phyloP scores from a whole-genome alignment of 106 monocot species.

The Allium fistulosum region DNA sequence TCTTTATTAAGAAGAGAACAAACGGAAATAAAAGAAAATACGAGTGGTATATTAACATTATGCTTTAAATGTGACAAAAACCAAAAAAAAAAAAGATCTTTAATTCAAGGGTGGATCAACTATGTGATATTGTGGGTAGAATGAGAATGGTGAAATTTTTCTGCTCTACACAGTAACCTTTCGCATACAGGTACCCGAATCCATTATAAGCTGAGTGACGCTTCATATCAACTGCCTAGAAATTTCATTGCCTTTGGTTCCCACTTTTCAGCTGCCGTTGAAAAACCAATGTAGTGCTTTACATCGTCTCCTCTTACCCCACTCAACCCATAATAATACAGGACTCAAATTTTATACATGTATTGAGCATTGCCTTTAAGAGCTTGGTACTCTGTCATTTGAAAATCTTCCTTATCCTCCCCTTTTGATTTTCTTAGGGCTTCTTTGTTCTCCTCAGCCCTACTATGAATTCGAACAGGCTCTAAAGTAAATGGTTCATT shows the following conservation, averaged over 20 bases:
- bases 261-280: constrained; percentile 76
- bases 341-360: constrained; percentile 67
- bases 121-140: not conserved
- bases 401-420: constrained; percentile 88
- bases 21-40: no score
- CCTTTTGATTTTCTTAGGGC: constrained; percentile 71
- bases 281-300: constrained; percentile 68
- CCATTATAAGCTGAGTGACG: constrained; percentile 91
- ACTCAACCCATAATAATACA: constrained; percentile 88
- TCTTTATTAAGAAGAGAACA: no score
- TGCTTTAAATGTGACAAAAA: no score
- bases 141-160: constrained; percentile 44
- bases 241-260: constrained; percentile 74
- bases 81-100: no score
- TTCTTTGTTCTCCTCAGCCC: constrained; percentile 87
- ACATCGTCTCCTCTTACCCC: constrained; percentile 62
- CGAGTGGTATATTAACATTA: no score
- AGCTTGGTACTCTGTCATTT: constrained; percentile 88
- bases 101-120: not conserved
- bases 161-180: constrained; percentile 87
- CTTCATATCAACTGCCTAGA: constrained; percentile 59
- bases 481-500: constrained; percentile 77
- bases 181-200: constrained; percentile 86
- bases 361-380: constrained; percentile 54
- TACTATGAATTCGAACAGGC: constrained; percentile 63